These are phyloP conservation scores for Plicaturopsis crispa DNA, from an alignment of 768 basidiomycete species.

Conservation along the genomic window DNA sequence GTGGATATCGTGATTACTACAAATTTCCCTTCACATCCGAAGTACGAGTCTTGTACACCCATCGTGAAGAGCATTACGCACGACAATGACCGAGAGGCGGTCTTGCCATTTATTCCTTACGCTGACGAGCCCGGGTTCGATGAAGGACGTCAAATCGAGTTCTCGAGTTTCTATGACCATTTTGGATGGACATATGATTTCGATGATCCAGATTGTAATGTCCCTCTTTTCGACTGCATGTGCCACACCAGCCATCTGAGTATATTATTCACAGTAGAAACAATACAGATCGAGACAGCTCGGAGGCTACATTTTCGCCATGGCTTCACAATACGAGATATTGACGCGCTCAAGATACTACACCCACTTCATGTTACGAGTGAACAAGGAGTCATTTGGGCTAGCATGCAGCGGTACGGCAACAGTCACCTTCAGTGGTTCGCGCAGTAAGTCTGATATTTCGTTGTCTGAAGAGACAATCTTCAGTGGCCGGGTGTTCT, in stretches of 20 bases:
- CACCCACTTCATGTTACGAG: conserved; percentile 14
- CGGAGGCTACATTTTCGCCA: conserved; percentile 26
- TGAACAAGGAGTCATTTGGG: conserved; percentile 35
- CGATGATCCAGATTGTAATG: conserved; percentile 44
- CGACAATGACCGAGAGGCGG: too few species aligned
- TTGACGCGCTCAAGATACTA: conserved; percentile 27
- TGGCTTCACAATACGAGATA: conserved; percentile 22
- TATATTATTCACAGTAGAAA: conserved; percentile 34
- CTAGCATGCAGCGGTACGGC: conserved; percentile 31
- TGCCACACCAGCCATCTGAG: background rate
- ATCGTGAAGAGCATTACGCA: conserved; percentile 22
- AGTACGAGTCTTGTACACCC: conserved; percentile 43
- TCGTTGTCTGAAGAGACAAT: conserved; percentile 22
- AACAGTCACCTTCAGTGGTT: background rate
- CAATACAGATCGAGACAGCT: conserved; percentile 38
- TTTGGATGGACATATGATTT: conserved; percentile 31
- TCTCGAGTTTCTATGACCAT: conserved; percentile 12
- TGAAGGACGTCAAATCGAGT: conserved; percentile 18
- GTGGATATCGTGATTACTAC: too few species aligned
- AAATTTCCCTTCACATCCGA: too few species aligned
- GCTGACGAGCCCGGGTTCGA: conserved; percentile 38
- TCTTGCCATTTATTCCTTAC: conserved; percentile 32
- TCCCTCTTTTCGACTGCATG: background rate
- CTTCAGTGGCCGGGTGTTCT: conserved; percentile 32
- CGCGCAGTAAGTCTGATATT: background rate